These are phyloP conservation scores for Gynochthodes officinalis DNA, from an alignment of 257 asterid genomes.

Conservation along the genomic window DNA sequence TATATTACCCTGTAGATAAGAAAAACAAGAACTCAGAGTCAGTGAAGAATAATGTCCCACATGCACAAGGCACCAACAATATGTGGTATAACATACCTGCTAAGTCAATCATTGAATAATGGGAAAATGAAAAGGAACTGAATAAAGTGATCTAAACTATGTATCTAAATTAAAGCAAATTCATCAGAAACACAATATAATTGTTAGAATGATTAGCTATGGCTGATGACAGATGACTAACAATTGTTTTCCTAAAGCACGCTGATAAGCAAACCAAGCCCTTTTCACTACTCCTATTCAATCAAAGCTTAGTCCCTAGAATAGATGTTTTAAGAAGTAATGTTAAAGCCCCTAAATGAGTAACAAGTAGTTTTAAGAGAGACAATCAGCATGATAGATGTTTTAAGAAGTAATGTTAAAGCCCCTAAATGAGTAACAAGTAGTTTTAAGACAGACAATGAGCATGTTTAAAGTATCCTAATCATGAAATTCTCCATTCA, in stretches of 20 bases:
- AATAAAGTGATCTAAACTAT: not conserved
- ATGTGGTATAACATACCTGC: no score
- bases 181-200: no score
- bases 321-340: not conserved
- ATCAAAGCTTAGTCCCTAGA: not conserved
- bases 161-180: not conserved
- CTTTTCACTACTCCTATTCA: not conserved
- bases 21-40: not conserved
- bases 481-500: not conserved
- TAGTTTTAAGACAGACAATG: not conserved
- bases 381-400: not conserved
- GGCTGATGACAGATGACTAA: not conserved
- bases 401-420: no score
- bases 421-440: not conserved
- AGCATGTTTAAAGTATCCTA: not conserved
- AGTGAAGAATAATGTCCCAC: constrained; percentile 4
- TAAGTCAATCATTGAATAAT: not conserved
- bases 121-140: not conserved
- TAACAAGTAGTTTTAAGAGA: not conserved
- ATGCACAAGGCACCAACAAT: not conserved
- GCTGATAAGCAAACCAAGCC: not conserved
- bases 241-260: not conserved
- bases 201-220: not conserved
- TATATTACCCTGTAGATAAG: constrained; percentile 55
- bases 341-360: not conserved